Evolutionary conservation across 768 basidiomycete species (phyloP), one percentile per base, ranked within the genome.

Genomic region (Boletus tomentosulus): DNA sequence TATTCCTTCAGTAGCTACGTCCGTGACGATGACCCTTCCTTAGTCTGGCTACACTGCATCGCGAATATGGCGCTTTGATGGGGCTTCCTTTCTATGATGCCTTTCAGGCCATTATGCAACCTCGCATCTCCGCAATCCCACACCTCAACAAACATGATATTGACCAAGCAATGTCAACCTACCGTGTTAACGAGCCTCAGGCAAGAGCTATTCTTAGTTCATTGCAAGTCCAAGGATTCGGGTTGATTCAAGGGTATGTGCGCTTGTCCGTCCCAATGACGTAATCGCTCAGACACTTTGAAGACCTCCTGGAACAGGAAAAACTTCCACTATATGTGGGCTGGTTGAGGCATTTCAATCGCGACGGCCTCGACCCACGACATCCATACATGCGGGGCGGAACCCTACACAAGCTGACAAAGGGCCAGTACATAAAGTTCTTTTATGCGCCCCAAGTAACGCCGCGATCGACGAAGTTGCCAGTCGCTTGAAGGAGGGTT

Each of bases 401-500:
- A 68, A 57, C 50, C 60, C 68, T 16, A 72, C 67, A 34, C 71
- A 72, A 13, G 66, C 67, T 30, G 78, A 79, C 57, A 78, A 69
- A 60, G 69, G 45, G 61, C 72, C 79, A 1, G 73, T 78, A 13
- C 84, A 87, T 55, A 89, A 88, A 66, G 76, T 98, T 41, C 79
- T 99, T 16, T 77, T 99, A 35, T 99, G 97, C 64, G 97, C 97
- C 0, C 97, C 97, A 2, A 95, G 92, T 72, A 99, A 99, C 70
- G 97, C 97, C 16, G 97, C 97, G 25, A 95, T 99, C 38, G 95
- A 99, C 64, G 97, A 99, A 74, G 86, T 99, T 16, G 90, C 92
- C 7, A 80, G 83, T 62, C 87, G 97, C 38, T 73, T 99, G 46
- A 91, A 88, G 66, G 85, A 89, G 48, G 85, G 88, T n/a, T 81